Evolutionary conservation across 1,139 yeast genomes (phyloP).

Genomic region (Nakaseomyces nivariensis): DNA sequence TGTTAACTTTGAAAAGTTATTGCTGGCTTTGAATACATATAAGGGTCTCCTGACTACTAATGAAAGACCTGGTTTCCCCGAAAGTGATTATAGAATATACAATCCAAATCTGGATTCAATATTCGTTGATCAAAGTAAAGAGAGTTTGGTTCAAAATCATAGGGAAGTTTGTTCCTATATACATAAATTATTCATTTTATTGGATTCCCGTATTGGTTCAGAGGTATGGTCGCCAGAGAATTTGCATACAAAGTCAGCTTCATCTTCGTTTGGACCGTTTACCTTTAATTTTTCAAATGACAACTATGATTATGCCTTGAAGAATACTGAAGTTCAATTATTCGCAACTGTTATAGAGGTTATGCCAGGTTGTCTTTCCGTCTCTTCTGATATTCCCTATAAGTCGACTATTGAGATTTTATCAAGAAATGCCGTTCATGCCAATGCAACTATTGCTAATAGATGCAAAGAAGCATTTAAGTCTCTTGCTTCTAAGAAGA

Average conservation of each 20-base stretch:
- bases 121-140: slow-evolving; percentile 23
- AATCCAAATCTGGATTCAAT: slow-evolving; percentile 25
- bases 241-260: slow-evolving; percentile 24
- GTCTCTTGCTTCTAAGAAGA: slow-evolving; percentile 54
- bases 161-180: slow-evolving; percentile 67
- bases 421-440: slow-evolving; percentile 66
- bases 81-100: slow-evolving; percentile 41
- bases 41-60: slow-evolving; percentile 58
- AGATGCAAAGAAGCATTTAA: slow-evolving; percentile 59
- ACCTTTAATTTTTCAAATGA: slow-evolving; percentile 40
- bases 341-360: slow-evolving; percentile 63
- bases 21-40: slow-evolving; percentile 63
- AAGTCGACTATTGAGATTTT: slow-evolving; percentile 62
- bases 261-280: slow-evolving; percentile 33
- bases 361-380: slow-evolving; percentile 57
- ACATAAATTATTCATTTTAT: slow-evolving; percentile 44
- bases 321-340: slow-evolving; percentile 38
- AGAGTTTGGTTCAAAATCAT: slow-evolving; percentile 44
- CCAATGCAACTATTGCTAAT: slow-evolving; percentile 47
- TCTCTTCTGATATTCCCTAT: slow-evolving; percentile 42
- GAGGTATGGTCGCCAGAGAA: slow-evolving; percentile 29
- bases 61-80: slow-evolving; percentile 67
- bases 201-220: slow-evolving; percentile 56
- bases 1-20: slow-evolving; percentile 57
- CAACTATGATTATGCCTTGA: slow-evolving; percentile 16